Percentiles rank a stretch among this genome's conserved stretches.
These are phyloP conservation scores for Dactylellina cionopaga DNA, from an alignment of 2,329 filamentous ascomycete genomes.

Conservation along the genomic window DNA sequence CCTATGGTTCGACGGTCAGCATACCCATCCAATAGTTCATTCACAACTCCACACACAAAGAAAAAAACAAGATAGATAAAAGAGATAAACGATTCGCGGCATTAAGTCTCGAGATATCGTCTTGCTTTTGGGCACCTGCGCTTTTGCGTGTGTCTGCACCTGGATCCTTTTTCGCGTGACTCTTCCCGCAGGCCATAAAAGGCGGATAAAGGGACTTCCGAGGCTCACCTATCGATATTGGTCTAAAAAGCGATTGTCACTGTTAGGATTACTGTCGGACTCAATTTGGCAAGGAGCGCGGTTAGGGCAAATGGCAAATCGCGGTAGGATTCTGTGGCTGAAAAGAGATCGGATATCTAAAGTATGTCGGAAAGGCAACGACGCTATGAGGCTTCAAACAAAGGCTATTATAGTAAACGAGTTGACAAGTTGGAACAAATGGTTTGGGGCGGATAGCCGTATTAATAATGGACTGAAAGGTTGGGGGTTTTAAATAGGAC, in stretches of 20 bases:
- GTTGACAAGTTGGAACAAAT: not conserved
- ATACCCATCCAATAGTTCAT: conserved; percentile 38
- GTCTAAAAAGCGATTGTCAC: conserved; percentile 5
- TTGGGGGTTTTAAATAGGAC: not conserved
- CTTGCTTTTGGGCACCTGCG: conserved; percentile 40
- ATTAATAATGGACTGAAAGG: too few species aligned
- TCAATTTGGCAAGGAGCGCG: not conserved
- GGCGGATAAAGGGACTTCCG: conserved; percentile 49
- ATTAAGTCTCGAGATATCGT: conserved; percentile 30
- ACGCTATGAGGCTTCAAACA: conserved; percentile 27
- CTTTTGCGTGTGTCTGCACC: conserved; percentile 45
- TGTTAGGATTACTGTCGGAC: conserved; percentile 21
- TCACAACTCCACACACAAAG: conserved; percentile 8
- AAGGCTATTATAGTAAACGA: too few species aligned
- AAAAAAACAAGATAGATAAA: conserved; percentile 1
- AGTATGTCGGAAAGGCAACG: not conserved
- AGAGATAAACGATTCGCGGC: conserved; percentile 5
- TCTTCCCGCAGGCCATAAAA: conserved; percentile 15
- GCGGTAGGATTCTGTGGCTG: too few species aligned
- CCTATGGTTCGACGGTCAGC: conserved; percentile 51
- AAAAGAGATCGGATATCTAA: too few species aligned
- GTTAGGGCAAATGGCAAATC: conserved; percentile 5
- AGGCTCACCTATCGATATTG: conserved; percentile 37
- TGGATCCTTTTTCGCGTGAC: conserved; percentile 53
- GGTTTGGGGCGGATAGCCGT: not conserved